Evolutionary conservation across 2,329 filamentous ascomycete species (phyloP), one percentile per base, ranked within the genome.

Genomic region (Pyrenophora teres): DNA sequence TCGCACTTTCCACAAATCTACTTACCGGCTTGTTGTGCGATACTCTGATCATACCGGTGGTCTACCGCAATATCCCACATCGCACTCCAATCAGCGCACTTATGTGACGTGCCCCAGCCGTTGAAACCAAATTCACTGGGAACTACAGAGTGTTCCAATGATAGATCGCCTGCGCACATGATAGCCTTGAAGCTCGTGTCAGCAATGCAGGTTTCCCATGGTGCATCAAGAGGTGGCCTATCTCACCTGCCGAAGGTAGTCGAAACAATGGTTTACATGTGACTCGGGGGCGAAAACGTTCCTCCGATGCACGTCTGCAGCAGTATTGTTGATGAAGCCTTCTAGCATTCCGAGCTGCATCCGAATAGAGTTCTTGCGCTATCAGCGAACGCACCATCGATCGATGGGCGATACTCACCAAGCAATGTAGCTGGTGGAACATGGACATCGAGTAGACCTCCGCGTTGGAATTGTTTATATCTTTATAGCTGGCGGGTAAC

Each of bases 381-480:
- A n/a, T 50, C 40, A 50, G 46, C 31, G 3, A 36, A 1, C 15
- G 10, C 15, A 36, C 32, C 4, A 25, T 10, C 23, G 13, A 4
- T 31, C 13, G 16, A 30, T 36, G 21, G n/a, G 21, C 15, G 12
- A 31, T 6, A 45, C 40, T 38, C 13, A 50, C 51, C 31, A 54
- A 33, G 19, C 41, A 54, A 13, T 54, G 46, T 12, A 54, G 25
- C 27, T 54, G 46, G 25, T 54, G 41, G 31, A 44, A 50, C 46
- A 53, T 45, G 10, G 50, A 50, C 25, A 38, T 53, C 0, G 50
- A 50, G 37, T 50, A 53, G 19, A 53, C 46, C 31, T 53, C 50
- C 6, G 40, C 25, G 23, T 49, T 23, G 7, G 31, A 32, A 13
- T 31, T 18, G 12, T 53, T 53, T 25, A 40, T 36, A 13, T 50